phyloP scores from a whole-genome alignment of 441 rosid genomes.

The Eutrema salsugineum region DNA sequence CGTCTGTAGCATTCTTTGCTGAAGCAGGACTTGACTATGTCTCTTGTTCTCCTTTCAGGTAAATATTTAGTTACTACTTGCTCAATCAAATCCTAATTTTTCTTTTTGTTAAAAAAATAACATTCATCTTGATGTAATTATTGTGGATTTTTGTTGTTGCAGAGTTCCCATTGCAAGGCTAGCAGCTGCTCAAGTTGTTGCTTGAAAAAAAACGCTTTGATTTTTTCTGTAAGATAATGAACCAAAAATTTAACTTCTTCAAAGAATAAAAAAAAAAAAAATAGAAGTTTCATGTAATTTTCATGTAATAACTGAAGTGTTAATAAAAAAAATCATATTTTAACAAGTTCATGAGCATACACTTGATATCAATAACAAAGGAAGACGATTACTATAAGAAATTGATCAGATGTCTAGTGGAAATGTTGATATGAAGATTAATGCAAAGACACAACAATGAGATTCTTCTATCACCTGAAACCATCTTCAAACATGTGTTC shows the following conservation, averaged over 20 bases:
- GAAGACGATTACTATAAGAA: not conserved
- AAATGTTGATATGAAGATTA: not conserved
- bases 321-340: not conserved
- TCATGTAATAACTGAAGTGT: not conserved
- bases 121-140: not conserved
- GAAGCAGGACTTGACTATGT: constrained; percentile 91
- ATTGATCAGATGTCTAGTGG: not conserved
- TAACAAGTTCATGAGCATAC: not conserved
- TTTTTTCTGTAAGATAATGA: not conserved
- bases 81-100: not conserved
- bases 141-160: not conserved
- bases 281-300: constrained; percentile 8
- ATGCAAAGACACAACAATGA: not conserved
- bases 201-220: constrained; percentile 15
- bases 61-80: not conserved
- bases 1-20: constrained; percentile 88
- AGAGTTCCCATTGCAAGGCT: constrained; percentile 99
- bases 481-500: not conserved
- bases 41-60: constrained; percentile 90
- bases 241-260: not conserved
- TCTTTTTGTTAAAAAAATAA: not conserved
- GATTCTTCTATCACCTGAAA: not conserved
- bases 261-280: not conserved
- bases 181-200: constrained; percentile 92
- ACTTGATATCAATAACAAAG: not conserved